These are phyloP conservation scores for Blepharisma stoltei DNA, from an alignment of 73 alveolate species.

Conservation along the genomic window DNA sequence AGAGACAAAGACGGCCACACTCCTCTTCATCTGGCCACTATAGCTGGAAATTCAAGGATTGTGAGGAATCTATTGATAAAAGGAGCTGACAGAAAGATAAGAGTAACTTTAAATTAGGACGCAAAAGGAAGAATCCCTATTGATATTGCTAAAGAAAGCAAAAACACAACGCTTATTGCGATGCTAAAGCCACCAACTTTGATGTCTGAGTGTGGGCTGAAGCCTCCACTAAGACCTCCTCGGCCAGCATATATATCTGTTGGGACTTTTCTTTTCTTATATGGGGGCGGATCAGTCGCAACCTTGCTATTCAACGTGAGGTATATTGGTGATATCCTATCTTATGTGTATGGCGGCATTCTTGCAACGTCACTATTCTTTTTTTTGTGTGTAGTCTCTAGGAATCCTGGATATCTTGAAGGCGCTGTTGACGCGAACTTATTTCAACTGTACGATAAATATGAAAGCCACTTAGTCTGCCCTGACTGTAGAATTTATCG, in stretches of 20 bases:
- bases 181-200: constrained; percentile 38
- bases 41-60: constrained; percentile 58
- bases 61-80: constrained; percentile 63
- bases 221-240: constrained; percentile 42
- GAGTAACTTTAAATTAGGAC: constrained; percentile 33
- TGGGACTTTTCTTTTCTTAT: background rate
- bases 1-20: constrained; percentile 73
- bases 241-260: background rate
- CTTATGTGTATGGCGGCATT: constrained; percentile 9
- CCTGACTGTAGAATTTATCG: constrained; percentile 68
- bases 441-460: constrained; percentile 35
- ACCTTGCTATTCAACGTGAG: background rate
- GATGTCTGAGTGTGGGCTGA: constrained; percentile 42
- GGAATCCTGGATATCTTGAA: constrained; percentile 53
- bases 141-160: constrained; percentile 55
- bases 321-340: background rate
- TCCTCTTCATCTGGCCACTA: constrained; percentile 85
- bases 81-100: constrained; percentile 61
- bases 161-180: constrained; percentile 15
- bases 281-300: too few relatives aligned
- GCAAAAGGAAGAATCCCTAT: constrained; percentile 48
- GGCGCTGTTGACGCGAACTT: constrained; percentile 27
- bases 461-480: constrained; percentile 62
- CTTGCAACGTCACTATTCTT: constrained; percentile 24
- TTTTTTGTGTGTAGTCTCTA: constrained; percentile 35